Base-by-base conservation (phyloP, 306 rosid species). In the Cucurbita moschata region DNA sequence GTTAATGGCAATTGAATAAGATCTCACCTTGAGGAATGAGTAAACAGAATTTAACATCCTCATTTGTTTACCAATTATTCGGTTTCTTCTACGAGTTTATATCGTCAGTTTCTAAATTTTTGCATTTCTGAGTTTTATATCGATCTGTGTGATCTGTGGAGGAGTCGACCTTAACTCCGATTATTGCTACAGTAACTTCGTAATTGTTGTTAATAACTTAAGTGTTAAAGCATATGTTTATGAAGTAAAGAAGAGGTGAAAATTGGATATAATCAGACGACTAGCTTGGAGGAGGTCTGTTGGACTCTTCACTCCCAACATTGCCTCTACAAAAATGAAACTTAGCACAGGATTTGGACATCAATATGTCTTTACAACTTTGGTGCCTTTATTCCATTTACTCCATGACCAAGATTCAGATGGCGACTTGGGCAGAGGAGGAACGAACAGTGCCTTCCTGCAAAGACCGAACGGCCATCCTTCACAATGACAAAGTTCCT, bases 381-480 rank as follows among this genome's bases (percentile, higher is more conserved):
- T 81, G 47, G 76, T 50, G 76, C 80, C 86, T 79, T 87, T 94
- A 16, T 79, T 79, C 78, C 90, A 89, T 79, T 87, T 94, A 18
- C 80, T 79, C 78, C 90, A 89, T 80, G 84, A 67, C 97, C 97
- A 94, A 7, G 90, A 71, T 46, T 82, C 83, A 21, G 96, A 81
- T 3, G 99, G 99, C 6, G 99, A 91, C 76, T 86, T 94, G 1
- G 99, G 97, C 69, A 91, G 77, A n/a, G 96, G 99, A 40, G 97
- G 97, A 78, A 94, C 96, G n/a, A 94, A 83, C 76, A 87, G 76
- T 55, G 92, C 95, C 83, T 76, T 91, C 42, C 96, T 85, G 73
- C 92, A 88, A 42, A 94, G 85, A 35, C 97, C 99, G 47, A 94
- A 94, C 1, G 99, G 97, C 99, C 99, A 94, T 4, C 99, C 99